These are phyloP conservation scores for Scalesia atractyloides DNA, from an alignment of 129 eudicot genomes.

Conservation along the genomic window DNA sequence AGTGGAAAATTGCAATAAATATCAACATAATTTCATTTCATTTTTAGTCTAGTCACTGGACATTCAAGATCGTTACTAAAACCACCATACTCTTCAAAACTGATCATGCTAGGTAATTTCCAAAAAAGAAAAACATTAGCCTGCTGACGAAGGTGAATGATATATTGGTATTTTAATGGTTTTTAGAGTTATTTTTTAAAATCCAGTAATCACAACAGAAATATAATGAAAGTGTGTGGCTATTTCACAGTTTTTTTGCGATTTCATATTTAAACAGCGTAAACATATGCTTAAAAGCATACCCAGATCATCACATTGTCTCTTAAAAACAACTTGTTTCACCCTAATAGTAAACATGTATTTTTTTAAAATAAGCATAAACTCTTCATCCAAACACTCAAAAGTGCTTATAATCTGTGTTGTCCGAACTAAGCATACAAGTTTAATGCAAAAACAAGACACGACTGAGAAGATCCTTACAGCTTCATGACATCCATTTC, in stretches of 20 bases:
- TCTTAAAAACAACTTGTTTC: not conserved
- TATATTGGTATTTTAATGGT: not conserved
- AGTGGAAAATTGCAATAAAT: not conserved
- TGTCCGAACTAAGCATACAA: not conserved
- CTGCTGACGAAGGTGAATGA: not conserved
- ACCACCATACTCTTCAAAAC: not conserved
- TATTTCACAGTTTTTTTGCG: not conserved
- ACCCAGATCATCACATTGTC: not conserved
- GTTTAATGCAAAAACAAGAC: not conserved
- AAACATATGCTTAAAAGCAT: not conserved
- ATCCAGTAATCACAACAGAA: constrained; percentile 2
- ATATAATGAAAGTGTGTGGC: not conserved
- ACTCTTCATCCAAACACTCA: not conserved
- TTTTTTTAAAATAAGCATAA: not conserved
- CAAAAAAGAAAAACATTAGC: not conserved
- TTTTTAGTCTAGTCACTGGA: not conserved
- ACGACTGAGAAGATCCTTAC: constrained; percentile 45
- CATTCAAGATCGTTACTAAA: not conserved
- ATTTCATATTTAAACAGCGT: not conserved
- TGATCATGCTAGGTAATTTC: not conserved
- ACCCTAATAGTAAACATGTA: not conserved
- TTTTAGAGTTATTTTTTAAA: not conserved
- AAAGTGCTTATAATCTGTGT: not conserved
- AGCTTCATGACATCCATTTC: constrained; percentile 92
- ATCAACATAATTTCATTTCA: not conserved